Base-by-base conservation (phyloP, 23 red algal genomes). In the Porphyridium purpureum region DNA sequence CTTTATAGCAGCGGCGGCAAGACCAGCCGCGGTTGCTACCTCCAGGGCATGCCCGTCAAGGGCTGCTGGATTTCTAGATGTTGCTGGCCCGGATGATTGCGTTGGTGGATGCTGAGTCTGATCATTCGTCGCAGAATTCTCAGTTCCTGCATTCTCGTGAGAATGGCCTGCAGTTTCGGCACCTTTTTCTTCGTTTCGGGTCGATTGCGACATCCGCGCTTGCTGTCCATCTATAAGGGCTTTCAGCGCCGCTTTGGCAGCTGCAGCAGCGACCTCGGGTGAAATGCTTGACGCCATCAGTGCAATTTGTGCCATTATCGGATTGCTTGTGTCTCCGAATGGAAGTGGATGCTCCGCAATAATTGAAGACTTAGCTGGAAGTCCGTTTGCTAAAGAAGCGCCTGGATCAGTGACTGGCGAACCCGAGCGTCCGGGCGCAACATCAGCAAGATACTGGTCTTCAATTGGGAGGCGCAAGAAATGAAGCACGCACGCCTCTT, bases 381-480 rank as follows among this genome's bases (percentile, higher is more conserved):
- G 14, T 62, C 44, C 33, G 5, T 34, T 47, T 32, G 44, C 35
- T 15, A 36, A 44, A 50, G 57, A 32, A 62, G 31, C 35, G 11
- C 33, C 57, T 35, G 33, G 31, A 36, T 62, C 31, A 9, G 57
- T 32, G 35, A 47, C 35, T 50, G 31, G 31, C 17, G 31, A 62
- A 44, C n/a, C n/a, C n/a, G n/a, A n/a, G 51, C 47, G 3, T 47
- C 54, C 41, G 32, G 35, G 28, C 51, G n/a, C 7, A 9, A 33
- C 33, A 55, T 94, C 88, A 8, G 62, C 80, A 11, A 94, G 60
- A 80, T 84, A 94, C 35, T 68, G 58, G 46, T 94, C 88, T 52
- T 94, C 88, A 51, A 94, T 84, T 27, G 88, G 88, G 48, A 94
- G 62, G 1, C 77, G 62, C 48, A 94, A 53, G 62, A 94, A 94